Percentiles rank a stretch among this genome's conserved stretches.
Conservation (phyloP, 2,329 filamentous ascomycete species). For the Aspergillus phoenicis region DNA sequence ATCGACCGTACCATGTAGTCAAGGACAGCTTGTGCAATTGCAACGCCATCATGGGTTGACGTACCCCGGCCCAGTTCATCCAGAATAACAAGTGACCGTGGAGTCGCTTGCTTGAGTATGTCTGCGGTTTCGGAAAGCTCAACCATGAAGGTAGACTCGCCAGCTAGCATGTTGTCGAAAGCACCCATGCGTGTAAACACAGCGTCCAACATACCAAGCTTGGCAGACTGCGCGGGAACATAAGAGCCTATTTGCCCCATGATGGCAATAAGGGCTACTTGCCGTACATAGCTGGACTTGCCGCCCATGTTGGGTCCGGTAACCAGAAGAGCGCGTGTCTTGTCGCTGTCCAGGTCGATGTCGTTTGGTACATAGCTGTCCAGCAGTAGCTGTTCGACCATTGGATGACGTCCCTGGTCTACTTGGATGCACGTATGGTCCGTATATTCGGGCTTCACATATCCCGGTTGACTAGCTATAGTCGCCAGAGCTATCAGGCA, state of each 20-base stretch:
- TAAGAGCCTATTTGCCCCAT: conserved; percentile 95
- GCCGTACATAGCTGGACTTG: conserved; percentile 95
- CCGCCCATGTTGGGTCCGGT: conserved; percentile 99
- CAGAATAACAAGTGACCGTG: conserved; percentile 82
- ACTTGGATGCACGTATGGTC: conserved; percentile 70
- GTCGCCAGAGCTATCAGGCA: conserved; percentile 84
- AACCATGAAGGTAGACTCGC: conserved; percentile 97
- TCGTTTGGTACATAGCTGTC: conserved; percentile 90
- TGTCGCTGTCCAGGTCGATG: conserved; percentile 68
- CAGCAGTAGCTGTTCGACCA: conserved; percentile 88
- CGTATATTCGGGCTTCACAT: conserved; percentile 74
- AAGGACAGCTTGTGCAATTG: conserved; percentile 90
- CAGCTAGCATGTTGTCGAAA: conserved; percentile 91
- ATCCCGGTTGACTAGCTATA: conserved; percentile 83
- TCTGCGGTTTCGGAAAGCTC: conserved; percentile 90
- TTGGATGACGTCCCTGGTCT: conserved; percentile 79
- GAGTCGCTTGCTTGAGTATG: conserved; percentile 86
- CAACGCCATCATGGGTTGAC: conserved; percentile 91
- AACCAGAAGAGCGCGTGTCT: conserved; percentile 76
- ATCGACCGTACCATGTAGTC: conserved; percentile 77
- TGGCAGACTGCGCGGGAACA: conserved; percentile 75
- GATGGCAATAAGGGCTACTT: conserved; percentile 85
- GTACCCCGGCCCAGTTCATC: conserved; percentile 95
- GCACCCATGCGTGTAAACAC: conserved; percentile 96
- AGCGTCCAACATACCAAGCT: conserved; percentile 81